Evolutionary conservation across 371 early-diverging fungal species (phyloP).

Genomic region (Mucor circinelloides): DNA sequence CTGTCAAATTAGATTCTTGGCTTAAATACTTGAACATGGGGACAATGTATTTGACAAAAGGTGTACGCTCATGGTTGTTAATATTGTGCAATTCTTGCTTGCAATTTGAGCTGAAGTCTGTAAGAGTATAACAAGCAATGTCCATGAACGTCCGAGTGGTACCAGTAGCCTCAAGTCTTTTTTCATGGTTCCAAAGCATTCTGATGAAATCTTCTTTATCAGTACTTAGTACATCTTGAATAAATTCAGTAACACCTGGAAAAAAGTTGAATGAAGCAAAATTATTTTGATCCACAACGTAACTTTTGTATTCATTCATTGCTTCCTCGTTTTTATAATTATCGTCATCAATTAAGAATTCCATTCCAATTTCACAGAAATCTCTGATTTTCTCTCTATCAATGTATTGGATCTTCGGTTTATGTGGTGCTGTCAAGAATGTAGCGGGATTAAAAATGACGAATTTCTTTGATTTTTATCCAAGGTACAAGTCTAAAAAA

Average conservation of each 20-base stretch:
- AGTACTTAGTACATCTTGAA: neutral
- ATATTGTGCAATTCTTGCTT: neutral
- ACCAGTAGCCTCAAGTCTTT: constrained; percentile 14
- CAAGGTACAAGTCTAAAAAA: neutral
- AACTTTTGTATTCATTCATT: constrained; percentile 5
- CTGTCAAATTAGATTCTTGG: neutral
- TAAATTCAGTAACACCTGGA: constrained; percentile 12
- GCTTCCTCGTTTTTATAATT: constrained; percentile 3
- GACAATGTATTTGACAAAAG: constrained; percentile 2
- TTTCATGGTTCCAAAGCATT: constrained; percentile 12
- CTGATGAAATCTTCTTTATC: constrained; percentile 8
- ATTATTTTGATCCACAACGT: neutral
- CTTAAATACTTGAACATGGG: constrained; percentile 11
- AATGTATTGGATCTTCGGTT: constrained; percentile 12
- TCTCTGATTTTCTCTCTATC: constrained; percentile 11
- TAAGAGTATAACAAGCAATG: constrained; percentile 10
- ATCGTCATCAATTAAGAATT: neutral
- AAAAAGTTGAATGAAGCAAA: constrained; percentile 5
- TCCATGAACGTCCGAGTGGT: constrained; percentile 12
- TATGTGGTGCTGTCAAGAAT: constrained; percentile 14
- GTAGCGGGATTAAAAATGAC: constrained; percentile 11
- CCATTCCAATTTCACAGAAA: constrained; percentile 14
- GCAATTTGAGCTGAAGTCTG: constrained; percentile 18
- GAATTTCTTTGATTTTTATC: constrained; percentile 11
- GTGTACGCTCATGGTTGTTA: constrained; percentile 1